A percentile compares a stretch with the other conserved stretches of the same genome.
These are phyloP conservation scores for Pugionium cornutum DNA, from an alignment of 345 rosid species.

Conservation along the genomic window DNA sequence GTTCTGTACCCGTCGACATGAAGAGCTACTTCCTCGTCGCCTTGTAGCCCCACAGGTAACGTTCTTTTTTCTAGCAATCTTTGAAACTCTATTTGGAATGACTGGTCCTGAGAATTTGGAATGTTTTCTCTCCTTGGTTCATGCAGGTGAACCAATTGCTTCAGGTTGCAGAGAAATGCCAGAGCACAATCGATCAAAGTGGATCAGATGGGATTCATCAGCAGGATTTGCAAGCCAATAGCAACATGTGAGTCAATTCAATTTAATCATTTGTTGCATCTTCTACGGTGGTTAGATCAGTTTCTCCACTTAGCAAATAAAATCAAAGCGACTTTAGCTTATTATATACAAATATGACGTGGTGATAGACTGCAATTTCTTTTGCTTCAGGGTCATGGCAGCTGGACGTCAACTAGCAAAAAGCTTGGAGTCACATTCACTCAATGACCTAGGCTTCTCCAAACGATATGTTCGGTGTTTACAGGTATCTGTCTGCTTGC, in stretches of 20 bases:
- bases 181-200: constrained; percentile 85
- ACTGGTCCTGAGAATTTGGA: constrained; percentile 14
- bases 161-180: constrained; percentile 95
- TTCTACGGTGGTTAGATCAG: not conserved
- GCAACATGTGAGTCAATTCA: constrained; percentile 69
- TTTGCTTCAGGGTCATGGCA: constrained; percentile 69
- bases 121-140: not conserved
- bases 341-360: constrained; percentile 4
- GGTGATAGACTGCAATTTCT: constrained; percentile 19
- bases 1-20: constrained; percentile 90
- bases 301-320: not conserved
- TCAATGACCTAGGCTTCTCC: constrained; percentile 92
- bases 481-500: constrained; percentile 59
- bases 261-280: not conserved
- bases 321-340: not conserved
- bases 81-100: constrained; percentile 3
- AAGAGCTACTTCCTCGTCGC: constrained; percentile 94
- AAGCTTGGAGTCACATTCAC: constrained; percentile 83
- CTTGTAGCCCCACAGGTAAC: constrained; percentile 93
- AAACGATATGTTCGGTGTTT: constrained; percentile 93
- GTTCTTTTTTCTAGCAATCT: constrained; percentile 4
- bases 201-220: constrained; percentile 88
- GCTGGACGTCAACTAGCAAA: constrained; percentile 92
- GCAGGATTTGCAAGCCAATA: constrained; percentile 88
- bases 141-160: constrained; percentile 86